Percentiles rank a stretch among this genome's conserved stretches.
phyloP scores from a whole-genome alignment of 495 filamentous ascomycete genomes.

The Peziza echinospora region DNA sequence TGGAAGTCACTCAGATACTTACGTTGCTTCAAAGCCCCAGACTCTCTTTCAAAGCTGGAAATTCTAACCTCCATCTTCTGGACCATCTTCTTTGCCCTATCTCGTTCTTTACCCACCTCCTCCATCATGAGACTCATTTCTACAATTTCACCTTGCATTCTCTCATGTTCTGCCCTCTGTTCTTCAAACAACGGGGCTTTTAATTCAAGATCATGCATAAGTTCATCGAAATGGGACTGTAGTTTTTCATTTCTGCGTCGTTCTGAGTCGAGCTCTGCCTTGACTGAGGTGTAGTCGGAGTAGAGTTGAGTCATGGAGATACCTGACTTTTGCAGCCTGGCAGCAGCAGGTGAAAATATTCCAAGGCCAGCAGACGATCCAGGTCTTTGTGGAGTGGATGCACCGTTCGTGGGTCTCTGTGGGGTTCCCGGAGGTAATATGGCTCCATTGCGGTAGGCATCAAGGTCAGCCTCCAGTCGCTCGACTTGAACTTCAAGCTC shows the following conservation, averaged over 20 bases:
- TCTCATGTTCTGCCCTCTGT: conserved; percentile 42
- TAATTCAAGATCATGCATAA: conserved; percentile 44
- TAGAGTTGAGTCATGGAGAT: conserved; percentile 48
- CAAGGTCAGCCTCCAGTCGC: conserved; percentile 33
- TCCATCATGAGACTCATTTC: conserved; percentile 53
- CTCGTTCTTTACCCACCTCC: conserved; percentile 37
- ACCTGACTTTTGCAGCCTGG: conserved; percentile 31
- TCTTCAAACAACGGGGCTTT: conserved; percentile 47
- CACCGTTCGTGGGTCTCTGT: conserved; percentile 31
- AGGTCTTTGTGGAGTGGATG: conserved; percentile 27
- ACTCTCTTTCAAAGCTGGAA: conserved; percentile 46
- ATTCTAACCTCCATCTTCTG: conserved; percentile 55
- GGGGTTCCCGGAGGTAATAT: conserved; percentile 28
- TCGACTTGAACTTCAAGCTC: conserved; percentile 58
- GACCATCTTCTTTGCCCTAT: conserved; percentile 35
- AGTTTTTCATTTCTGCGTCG: conserved; percentile 49
- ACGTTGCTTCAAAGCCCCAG: conserved; percentile 51
- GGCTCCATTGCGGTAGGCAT: conserved; percentile 12
- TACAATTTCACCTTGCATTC: conserved; percentile 47
- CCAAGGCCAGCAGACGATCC: conserved; percentile 16
- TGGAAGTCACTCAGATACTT: not conserved
- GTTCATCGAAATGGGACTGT: conserved; percentile 53
- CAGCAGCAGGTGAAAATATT: conserved; percentile 34
- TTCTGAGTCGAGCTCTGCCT: conserved; percentile 39
- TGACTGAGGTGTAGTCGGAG: conserved; percentile 39